These are phyloP conservation scores for Aspergillus novoparasiticus DNA, from an alignment of 2,329 filamentous ascomycete species.

Conservation along the genomic window DNA sequence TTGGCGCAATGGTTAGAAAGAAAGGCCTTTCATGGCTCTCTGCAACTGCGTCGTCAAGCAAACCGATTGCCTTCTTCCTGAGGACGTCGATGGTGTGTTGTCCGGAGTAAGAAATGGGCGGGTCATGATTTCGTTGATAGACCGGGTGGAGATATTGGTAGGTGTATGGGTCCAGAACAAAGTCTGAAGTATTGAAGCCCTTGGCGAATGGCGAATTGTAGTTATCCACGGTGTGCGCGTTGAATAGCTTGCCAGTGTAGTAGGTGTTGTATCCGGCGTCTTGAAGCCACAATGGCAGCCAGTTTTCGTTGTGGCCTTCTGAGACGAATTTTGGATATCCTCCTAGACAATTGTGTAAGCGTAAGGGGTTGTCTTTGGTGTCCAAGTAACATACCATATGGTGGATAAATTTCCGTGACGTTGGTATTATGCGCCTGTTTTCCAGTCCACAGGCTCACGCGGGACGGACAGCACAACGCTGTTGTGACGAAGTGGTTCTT, in stretches of 20 bases:
- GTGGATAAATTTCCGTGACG: constrained; percentile 58
- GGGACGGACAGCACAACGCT: constrained; percentile 66
- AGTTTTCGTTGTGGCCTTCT: constrained; percentile 53
- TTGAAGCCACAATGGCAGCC: constrained; percentile 54
- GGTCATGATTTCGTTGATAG: constrained; percentile 60
- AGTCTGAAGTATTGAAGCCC: constrained; percentile 38
- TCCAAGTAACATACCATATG: constrained; percentile 42
- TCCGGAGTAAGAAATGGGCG: constrained; percentile 56
- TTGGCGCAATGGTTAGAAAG: constrained; percentile 65
- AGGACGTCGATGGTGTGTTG: constrained; percentile 61
- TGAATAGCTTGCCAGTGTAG: constrained; percentile 57
- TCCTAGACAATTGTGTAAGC: constrained; percentile 16
- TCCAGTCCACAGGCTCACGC: constrained; percentile 65
- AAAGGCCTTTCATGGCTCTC: constrained; percentile 56
- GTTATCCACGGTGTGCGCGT: constrained; percentile 50
- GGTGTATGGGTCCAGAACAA: constrained; percentile 50
- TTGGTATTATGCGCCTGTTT: constrained; percentile 69
- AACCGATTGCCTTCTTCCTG: constrained; percentile 56
- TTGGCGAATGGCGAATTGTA: constrained; percentile 41
- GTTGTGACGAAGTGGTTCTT: constrained; percentile 66
- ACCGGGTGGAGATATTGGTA: constrained; percentile 67
- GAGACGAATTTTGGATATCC: constrained; percentile 55
- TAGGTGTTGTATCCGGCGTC: constrained; percentile 53
- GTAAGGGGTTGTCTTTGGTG: too few species aligned
- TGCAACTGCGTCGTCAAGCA: constrained; percentile 60